Evolutionary conservation across 2,329 filamentous ascomycete genomes (phyloP), one percentile per base, ranked within the genome.

Genomic region (Aspergillus sp.): DNA sequence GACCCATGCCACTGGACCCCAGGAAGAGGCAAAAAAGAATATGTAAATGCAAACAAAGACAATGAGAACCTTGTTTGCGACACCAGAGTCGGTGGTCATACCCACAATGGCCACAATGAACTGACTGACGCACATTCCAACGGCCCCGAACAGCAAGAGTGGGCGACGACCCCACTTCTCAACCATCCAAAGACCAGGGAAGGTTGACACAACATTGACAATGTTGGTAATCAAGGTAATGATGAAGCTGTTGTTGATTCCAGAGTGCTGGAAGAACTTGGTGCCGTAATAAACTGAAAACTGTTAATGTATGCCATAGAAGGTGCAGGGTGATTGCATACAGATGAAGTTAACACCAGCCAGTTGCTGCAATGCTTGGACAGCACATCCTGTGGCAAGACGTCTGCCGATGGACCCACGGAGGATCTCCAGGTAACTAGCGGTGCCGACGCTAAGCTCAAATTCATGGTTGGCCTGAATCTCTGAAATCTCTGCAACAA

Each of bases 391-490:
- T 12, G 76, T 77, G 7, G 72, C 62, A 11, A 77, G 66, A 14
- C 76, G 72, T 64, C 72, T 77, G 19, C 71, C 68, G 49, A 78
- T 63, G 1, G 67, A 67, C 1, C 69, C 69, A 25, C 66, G 69
- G 44, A 78, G 58, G 50, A 72, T 73, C 40, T 76, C 73, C 7
- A 73, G 49, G 55, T 75, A 78, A 17, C 66, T 67, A 5, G 74
- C 69, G 3, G 65, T 69, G 48, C 75, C 76, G 6, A 76, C 58
- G 39, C 67, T 66, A 66, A 88, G 81, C 81, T 96, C 92, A 73
- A 91, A 91, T 76, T 90, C 89, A 75, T 93, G 86, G 80, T 95
- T 96, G 77, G 91, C 91, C 61, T 93, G 82, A 65, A 96, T 90
- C 79, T 96, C 91, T 37, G 88, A 82, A 46, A 95, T 82, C 77